Evolutionary conservation across 768 basidiomycete species (phyloP).

Genomic region (Xerocomellus chrysenteron): DNA sequence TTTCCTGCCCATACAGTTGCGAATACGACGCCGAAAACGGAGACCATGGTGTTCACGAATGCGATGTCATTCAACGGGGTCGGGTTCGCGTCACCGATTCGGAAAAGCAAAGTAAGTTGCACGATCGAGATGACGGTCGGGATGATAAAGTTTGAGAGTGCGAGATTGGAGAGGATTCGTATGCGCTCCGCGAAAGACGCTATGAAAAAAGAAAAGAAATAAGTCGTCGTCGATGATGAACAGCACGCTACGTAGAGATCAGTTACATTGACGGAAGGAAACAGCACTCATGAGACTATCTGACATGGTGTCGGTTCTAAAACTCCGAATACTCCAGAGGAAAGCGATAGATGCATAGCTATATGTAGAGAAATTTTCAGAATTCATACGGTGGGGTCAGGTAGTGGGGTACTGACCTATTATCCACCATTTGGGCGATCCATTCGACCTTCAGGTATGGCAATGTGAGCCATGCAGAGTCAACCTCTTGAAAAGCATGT

Average conservation of each 20-base stretch:
- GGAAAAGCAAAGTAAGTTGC: conserved; percentile 24
- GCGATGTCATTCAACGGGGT: neutral
- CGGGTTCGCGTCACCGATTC: neutral
- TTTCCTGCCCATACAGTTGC: conserved; percentile 14
- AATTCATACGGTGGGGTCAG: neutral
- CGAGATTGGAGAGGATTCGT: conserved; percentile 22
- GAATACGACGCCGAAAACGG: conserved; percentile 11
- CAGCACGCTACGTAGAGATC: neutral
- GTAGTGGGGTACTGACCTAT: conserved; percentile 12
- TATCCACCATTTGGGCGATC: conserved; percentile 28
- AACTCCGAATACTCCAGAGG: conserved; percentile 18
- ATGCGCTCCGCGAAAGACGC: conserved; percentile 6
- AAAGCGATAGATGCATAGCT: conserved; percentile 29
- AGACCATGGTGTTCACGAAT: conserved; percentile 3
- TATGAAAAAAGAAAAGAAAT: neutral
- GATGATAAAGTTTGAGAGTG: conserved; percentile 29
- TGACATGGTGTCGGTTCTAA: neutral
- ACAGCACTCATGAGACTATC: neutral
- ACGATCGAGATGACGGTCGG: conserved; percentile 28
- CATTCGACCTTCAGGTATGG: conserved; percentile 34
- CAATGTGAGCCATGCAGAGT: conserved; percentile 9
- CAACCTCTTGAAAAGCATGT: neutral
- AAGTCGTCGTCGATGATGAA: neutral
- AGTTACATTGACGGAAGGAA: conserved; percentile 1
- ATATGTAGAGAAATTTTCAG: neutral